These are phyloP conservation scores for Talaromyces rugulosus DNA, from an alignment of 2,329 filamentous ascomycete species.

Conservation along the genomic window DNA sequence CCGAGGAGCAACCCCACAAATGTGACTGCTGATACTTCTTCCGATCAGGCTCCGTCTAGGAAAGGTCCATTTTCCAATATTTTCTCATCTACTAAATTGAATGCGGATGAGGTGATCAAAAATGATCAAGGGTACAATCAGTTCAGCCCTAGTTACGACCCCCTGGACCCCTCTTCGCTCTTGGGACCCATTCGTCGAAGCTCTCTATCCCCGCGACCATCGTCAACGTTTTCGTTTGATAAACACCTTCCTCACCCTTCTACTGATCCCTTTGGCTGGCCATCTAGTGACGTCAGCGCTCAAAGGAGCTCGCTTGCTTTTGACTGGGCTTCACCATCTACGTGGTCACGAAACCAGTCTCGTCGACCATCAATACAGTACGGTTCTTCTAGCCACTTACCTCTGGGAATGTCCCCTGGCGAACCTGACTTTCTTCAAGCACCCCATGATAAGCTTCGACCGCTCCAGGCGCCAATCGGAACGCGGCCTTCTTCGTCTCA, in stretches of 20 bases:
- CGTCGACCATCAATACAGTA: constrained; percentile 75
- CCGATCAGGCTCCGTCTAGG: constrained; percentile 35
- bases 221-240: constrained; percentile 54
- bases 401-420: constrained; percentile 48
- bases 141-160: constrained; percentile 43
- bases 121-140: constrained; percentile 41
- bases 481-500: constrained; percentile 64
- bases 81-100: constrained; percentile 39
- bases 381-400: constrained; percentile 64
- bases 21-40: constrained; percentile 39
- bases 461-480: constrained; percentile 67
- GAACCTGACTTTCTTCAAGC: constrained; percentile 48
- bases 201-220: constrained; percentile 44
- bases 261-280: constrained; percentile 72
- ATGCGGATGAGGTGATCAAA: constrained; percentile 26
- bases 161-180: constrained; percentile 43
- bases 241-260: constrained; percentile 66
- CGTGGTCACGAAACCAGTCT: constrained; percentile 74
- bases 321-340: constrained; percentile 50
- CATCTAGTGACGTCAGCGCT: constrained; percentile 49
- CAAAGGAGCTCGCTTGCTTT: constrained; percentile 52
- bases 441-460: constrained; percentile 45
- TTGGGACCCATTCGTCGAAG: constrained; percentile 39
- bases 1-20: constrained; percentile 41
- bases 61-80: constrained; percentile 40